Percentiles rank a stretch among this genome's conserved stretches.
Evolutionary conservation across 176 grass and related monocot genomes (phyloP).

Genomic region (Echinochloa phyllopogon): DNA sequence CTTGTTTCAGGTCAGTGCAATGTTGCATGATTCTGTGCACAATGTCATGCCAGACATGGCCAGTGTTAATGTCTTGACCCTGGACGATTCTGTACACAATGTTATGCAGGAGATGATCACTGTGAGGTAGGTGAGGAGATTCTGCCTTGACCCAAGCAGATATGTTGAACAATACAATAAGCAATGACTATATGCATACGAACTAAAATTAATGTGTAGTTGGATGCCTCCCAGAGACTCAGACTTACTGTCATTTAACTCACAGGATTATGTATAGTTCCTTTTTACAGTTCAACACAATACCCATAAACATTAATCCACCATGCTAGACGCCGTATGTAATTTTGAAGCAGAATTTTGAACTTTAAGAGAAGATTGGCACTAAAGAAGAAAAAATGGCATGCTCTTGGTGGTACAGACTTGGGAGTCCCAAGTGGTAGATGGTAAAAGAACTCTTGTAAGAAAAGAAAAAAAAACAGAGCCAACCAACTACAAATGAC

Average conservation of each 20-base stretch:
- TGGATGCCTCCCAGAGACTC: not conserved
- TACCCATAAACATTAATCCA: not conserved
- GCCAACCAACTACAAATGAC: not conserved
- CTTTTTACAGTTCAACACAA: constrained; percentile 7
- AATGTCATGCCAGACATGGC: not conserved
- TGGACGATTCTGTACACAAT: not conserved
- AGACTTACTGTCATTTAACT: not conserved
- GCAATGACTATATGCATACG: no score
- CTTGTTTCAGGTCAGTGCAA: not conserved
- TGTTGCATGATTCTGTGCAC: not conserved
- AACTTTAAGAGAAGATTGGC: not conserved
- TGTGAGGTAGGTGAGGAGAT: no score
- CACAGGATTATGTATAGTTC: not conserved
- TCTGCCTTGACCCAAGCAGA: not conserved
- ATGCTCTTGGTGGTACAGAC: not conserved
- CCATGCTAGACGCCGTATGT: not conserved
- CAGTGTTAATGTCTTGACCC: no score
- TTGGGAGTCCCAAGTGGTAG: not conserved
- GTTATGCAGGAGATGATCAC: not conserved
- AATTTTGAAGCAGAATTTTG: not conserved
- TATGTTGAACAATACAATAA: not conserved
- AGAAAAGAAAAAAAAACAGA: not conserved
- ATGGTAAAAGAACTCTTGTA: not conserved
- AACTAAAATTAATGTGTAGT: not conserved
- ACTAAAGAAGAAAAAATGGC: not conserved